These are phyloP conservation scores for Combretum micranthum DNA, from an alignment of 345 rosid genomes.

Conservation along the genomic window DNA sequence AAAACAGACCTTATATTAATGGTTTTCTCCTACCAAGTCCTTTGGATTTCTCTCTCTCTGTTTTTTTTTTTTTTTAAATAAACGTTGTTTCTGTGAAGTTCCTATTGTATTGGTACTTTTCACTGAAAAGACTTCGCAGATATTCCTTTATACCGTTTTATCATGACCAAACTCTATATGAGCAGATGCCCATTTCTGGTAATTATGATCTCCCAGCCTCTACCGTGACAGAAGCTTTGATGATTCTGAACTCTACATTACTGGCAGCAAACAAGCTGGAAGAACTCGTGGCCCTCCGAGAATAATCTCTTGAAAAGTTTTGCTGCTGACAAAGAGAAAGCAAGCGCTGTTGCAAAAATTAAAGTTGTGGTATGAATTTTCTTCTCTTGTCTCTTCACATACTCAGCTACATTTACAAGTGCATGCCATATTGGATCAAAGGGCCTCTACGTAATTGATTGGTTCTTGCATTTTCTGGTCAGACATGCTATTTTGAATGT, in stretches of 20 bases:
- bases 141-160: too few relatives aligned
- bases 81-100: background rate
- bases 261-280: slow-evolving; percentile 52
- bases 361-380: slow-evolving; percentile 87
- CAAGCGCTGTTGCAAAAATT: slow-evolving; percentile 89
- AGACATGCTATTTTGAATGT: too few relatives aligned
- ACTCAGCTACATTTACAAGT: too few relatives aligned
- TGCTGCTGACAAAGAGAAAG: slow-evolving; percentile 76
- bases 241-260: slow-evolving; percentile 57
- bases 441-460: too few relatives aligned
- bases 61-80: too few relatives aligned
- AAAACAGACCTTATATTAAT: too few relatives aligned
- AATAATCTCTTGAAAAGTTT: slow-evolving; percentile 60
- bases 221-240: slow-evolving; percentile 71
- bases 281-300: slow-evolving; percentile 65
- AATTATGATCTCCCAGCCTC: slow-evolving; percentile 58
- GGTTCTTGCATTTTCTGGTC: too few relatives aligned
- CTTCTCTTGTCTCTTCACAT: background rate
- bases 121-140: too few relatives aligned
- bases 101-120: too few relatives aligned
- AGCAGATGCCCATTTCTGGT: slow-evolving; percentile 59
- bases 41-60: too few relatives aligned
- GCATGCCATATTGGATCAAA: too few relatives aligned
- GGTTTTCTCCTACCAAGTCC: too few relatives aligned
- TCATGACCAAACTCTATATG: slow-evolving; percentile 8